These are phyloP conservation scores for Populus hybrid DNA, from an alignment of 441 rosid species.

Conservation along the genomic window DNA sequence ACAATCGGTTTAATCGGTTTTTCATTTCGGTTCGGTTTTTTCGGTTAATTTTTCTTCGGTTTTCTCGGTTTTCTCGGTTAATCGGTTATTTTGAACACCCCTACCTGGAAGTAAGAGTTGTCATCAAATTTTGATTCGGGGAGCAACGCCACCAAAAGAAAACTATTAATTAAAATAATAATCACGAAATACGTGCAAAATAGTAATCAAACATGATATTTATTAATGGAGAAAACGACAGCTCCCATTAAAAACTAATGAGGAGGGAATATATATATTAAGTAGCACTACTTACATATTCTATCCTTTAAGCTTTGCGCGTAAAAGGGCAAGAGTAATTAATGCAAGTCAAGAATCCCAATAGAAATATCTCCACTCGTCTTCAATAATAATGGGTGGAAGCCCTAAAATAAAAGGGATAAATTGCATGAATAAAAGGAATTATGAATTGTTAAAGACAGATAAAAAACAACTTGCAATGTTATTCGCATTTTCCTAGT, in stretches of 20 bases:
- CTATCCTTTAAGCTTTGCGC: background rate
- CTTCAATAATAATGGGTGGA: background rate
- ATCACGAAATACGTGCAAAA: background rate
- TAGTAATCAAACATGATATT: background rate
- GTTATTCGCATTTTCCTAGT: background rate
- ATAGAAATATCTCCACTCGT: background rate
- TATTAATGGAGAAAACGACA: background rate
- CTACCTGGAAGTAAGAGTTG: too few relatives aligned
- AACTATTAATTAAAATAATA: too few relatives aligned
- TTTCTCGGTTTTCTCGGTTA: too few relatives aligned
- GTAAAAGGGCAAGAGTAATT: background rate
- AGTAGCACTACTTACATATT: background rate
- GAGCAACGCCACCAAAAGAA: background rate
- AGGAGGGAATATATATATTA: too few relatives aligned
- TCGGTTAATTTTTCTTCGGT: too few relatives aligned
- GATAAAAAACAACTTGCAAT: background rate
- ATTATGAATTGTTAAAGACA: background rate
- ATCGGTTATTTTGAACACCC: too few relatives aligned
- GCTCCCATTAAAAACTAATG: background rate
- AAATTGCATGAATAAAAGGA: background rate
- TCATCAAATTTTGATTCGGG: background rate
- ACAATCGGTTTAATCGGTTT: too few relatives aligned
- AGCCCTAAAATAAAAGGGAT: background rate
- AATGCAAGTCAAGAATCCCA: background rate
- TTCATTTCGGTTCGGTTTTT: too few relatives aligned